Percentiles rank a stretch among this genome's conserved stretches.
These are phyloP conservation scores for Termitomyces sp. DNA, from an alignment of 768 basidiomycete species.

Conservation along the genomic window DNA sequence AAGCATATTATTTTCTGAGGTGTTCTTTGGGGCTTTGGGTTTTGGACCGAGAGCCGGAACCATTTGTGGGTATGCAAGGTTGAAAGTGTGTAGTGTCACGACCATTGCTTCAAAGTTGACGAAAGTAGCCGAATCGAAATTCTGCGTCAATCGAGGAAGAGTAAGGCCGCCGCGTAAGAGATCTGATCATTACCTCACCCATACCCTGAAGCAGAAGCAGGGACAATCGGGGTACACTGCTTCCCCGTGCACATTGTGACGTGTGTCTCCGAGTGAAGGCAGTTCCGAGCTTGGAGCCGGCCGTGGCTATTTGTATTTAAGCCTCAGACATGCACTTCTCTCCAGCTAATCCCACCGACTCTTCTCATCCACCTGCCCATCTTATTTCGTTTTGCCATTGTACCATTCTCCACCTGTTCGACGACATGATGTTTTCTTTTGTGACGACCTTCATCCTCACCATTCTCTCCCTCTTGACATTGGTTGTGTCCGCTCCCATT, in stretches of 20 bases:
- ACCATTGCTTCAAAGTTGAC: conserved; percentile 9
- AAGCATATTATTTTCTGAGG: neutral
- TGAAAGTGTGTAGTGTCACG: neutral
- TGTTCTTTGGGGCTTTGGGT: neutral
- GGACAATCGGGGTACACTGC: neutral
- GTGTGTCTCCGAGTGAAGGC: neutral
- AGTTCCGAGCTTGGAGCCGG: conserved; percentile 12
- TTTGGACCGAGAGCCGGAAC: neutral
- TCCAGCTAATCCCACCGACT: conserved; percentile 2
- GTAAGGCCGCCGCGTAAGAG: neutral
- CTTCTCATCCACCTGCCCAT: neutral
- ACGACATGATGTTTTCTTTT: conserved; percentile 12
- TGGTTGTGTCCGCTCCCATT: conserved; percentile 27
- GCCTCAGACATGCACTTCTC: conserved; percentile 6
- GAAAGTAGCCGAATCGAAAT: conserved; percentile 15
- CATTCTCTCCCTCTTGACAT: conserved; percentile 19
- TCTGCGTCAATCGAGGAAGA: conserved; percentile 2
- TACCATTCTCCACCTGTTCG: neutral
- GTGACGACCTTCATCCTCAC: conserved; percentile 16
- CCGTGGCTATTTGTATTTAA: conserved; percentile 10
- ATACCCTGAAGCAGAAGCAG: neutral
- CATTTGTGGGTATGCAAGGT: neutral
- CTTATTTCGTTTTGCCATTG: neutral
- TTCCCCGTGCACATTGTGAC: neutral
- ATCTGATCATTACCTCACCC: conserved; percentile 10